Conservation (phyloP, 352 stramenopile species). For the Thraustotheca clavata region DNA sequence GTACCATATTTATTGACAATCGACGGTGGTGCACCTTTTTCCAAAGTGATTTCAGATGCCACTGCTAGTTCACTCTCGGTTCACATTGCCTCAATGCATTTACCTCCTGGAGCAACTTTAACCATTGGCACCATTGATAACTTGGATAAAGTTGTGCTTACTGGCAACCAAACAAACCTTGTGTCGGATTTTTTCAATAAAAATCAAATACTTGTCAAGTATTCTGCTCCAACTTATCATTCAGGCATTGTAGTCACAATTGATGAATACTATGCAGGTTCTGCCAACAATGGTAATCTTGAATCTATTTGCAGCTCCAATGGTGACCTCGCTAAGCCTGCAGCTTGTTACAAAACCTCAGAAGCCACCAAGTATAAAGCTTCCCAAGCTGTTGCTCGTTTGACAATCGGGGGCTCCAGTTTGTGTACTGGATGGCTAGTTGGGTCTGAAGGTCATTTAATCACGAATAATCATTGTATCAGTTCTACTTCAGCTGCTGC, state of each 20-base stretch:
- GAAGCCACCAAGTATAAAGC: conserved; percentile 24
- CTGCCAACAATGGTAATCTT: not conserved
- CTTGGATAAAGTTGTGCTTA: not conserved
- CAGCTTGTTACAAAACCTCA: not conserved
- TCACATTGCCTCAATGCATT: conserved; percentile 13
- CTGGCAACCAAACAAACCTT: not conserved
- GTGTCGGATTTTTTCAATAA: not conserved
- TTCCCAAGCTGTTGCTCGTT: conserved; percentile 36
- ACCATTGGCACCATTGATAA: not conserved
- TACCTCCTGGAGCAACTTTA: conserved; percentile 5
- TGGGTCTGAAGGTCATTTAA: conserved; percentile 43
- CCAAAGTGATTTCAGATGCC: not conserved
- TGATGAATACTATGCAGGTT: not conserved
- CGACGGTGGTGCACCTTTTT: not conserved
- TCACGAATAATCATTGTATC: conserved; percentile 67
- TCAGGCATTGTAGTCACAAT: not conserved
- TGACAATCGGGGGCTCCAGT: conserved; percentile 29
- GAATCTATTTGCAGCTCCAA: conserved; percentile 6
- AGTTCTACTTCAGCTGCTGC: conserved; percentile 28
- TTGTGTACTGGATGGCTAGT: conserved; percentile 60
- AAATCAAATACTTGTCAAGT: not conserved
- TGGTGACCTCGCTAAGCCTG: not conserved
- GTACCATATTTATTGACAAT: not conserved
- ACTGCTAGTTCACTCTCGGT: conserved; percentile 1
- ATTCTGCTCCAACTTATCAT: not conserved